Evolutionary conservation across 2,329 filamentous ascomycete species (phyloP).

Genomic region (Shiraia sp.): DNA sequence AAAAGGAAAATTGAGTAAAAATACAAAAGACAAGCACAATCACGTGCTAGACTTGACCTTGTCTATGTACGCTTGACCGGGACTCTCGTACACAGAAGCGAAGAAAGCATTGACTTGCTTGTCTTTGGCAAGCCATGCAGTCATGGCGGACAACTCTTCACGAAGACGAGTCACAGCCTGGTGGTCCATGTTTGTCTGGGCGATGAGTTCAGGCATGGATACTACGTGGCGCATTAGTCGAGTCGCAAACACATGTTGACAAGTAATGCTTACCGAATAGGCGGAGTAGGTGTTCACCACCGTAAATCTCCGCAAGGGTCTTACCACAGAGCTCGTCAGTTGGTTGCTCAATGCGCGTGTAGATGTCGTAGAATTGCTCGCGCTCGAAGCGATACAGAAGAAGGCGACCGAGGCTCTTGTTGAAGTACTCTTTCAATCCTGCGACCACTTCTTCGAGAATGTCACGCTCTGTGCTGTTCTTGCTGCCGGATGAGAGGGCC

Average conservation of each 20-base stretch:
- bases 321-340: conserved; percentile 70
- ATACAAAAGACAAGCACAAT: not conserved
- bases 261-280: conserved; percentile 71
- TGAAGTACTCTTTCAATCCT: conserved; percentile 91
- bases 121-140: conserved; percentile 75
- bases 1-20: conserved; percentile 2
- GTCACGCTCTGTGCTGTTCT: conserved; percentile 69
- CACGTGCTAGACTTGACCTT: conserved; percentile 56
- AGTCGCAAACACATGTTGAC: not conserved
- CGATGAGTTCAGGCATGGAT: conserved; percentile 87
- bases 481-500: conserved; percentile 65
- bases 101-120: conserved; percentile 76
- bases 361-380: conserved; percentile 79
- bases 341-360: conserved; percentile 67
- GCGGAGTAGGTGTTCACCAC: conserved; percentile 86
- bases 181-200: conserved; percentile 96
- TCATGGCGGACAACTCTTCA: conserved; percentile 86
- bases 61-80: conserved; percentile 71
- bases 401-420: conserved; percentile 84
- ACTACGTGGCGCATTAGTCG: conserved; percentile 57
- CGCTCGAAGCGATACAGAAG: conserved; percentile 94
- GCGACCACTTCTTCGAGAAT: conserved; percentile 87
- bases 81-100: conserved; percentile 72
- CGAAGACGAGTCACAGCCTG: conserved; percentile 86
- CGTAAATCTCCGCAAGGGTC: conserved; percentile 79